Percentiles rank a stretch among this genome's conserved stretches.
Conservation (phyloP, 2,329 filamentous ascomycete species). For the Fusarium beomiforme region DNA sequence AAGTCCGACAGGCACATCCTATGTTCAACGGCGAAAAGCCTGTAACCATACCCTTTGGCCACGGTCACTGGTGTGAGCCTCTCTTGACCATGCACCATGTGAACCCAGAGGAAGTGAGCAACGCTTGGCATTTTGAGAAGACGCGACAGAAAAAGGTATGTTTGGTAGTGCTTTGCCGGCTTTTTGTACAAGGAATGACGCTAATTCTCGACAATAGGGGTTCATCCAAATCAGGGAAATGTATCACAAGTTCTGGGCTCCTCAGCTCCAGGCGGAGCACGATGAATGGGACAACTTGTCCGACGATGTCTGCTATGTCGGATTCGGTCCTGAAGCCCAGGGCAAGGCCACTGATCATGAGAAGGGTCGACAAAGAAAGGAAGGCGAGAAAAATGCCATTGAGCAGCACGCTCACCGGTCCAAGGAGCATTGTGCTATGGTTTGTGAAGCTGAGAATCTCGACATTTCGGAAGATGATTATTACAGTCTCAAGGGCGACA, state of each 20-base stretch:
- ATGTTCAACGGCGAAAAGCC: conserved; percentile 68
- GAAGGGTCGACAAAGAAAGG: conserved; percentile 50
- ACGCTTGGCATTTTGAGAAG: conserved; percentile 64
- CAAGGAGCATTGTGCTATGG: conserved; percentile 58
- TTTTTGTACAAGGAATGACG: not conserved
- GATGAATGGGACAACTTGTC: conserved; percentile 65
- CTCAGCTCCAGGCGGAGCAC: conserved; percentile 53
- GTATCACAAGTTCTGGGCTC: conserved; percentile 59
- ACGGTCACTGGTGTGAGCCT: conserved; percentile 65
- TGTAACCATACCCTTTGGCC: conserved; percentile 59
- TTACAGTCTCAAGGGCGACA: conserved; percentile 42
- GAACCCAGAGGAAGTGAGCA: conserved; percentile 61
- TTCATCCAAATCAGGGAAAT: conserved; percentile 59
- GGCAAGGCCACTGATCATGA: conserved; percentile 44
- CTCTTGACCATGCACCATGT: conserved; percentile 68
- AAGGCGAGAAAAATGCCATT: conserved; percentile 52
- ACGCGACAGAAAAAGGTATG: conserved; percentile 55
- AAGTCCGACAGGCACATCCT: conserved; percentile 57
- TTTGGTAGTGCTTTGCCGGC: not conserved
- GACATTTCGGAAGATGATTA: conserved; percentile 50
- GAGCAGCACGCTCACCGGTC: conserved; percentile 59
- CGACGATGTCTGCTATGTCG: conserved; percentile 58
- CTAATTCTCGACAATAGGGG: conserved; percentile 45
- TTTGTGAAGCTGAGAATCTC: conserved; percentile 56
- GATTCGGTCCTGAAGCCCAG: conserved; percentile 50